These are phyloP conservation scores for Clavulina sp. DNA, from an alignment of 768 basidiomycete species.

Conservation along the genomic window DNA sequence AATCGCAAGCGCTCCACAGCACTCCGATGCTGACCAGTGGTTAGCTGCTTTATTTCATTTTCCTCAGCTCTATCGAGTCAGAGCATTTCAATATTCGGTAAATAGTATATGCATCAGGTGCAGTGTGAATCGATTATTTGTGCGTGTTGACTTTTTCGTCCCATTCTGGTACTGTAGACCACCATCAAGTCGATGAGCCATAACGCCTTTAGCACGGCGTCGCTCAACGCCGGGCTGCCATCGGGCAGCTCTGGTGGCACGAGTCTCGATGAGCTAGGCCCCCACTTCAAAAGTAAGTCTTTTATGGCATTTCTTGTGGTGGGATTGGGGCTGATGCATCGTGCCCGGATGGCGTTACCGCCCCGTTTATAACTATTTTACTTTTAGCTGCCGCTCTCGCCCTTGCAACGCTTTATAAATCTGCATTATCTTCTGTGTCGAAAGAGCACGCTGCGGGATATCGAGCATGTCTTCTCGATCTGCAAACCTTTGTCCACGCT, in stretches of 20 bases:
- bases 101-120: too few relatives aligned
- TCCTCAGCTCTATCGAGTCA: too few relatives aligned
- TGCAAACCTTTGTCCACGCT: constrained; percentile 67
- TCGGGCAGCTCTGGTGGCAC: constrained; percentile 20
- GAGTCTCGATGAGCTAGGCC: constrained; percentile 63
- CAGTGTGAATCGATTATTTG: too few relatives aligned
- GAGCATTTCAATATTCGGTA: too few relatives aligned
- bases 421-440: constrained; percentile 59
- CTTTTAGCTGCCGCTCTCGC: constrained; percentile 58
- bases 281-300: constrained; percentile 61
- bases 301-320: neutral
- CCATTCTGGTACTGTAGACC: too few relatives aligned
- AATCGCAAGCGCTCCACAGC: too few relatives aligned
- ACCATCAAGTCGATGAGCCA: too few relatives aligned
- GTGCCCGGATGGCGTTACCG: neutral
- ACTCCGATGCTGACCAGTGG: too few relatives aligned
- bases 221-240: neutral
- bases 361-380: constrained; percentile 3
- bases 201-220: neutral
- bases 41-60: too few relatives aligned
- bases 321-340: constrained; percentile 7
- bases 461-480: constrained; percentile 59
- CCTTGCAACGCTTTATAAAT: constrained; percentile 71
- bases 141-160: too few relatives aligned
- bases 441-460: constrained; percentile 70